Conservation (phyloP, 768 basidiomycete genomes). For the Trametes cubensis region DNA sequence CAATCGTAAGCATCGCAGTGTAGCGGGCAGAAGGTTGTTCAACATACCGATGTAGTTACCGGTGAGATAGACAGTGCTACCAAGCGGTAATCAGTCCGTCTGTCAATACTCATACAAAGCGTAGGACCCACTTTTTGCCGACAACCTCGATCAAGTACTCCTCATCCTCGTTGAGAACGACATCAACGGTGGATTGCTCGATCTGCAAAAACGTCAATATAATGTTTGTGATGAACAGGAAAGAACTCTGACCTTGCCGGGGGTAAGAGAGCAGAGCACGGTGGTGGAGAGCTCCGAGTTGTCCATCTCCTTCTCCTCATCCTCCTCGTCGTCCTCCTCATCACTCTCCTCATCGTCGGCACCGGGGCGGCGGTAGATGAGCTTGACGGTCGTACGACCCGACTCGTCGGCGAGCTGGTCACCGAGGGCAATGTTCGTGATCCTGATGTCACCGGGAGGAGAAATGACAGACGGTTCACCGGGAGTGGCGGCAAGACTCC, state of each 20-base stretch:
- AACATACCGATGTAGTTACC: slow-evolving; percentile 82
- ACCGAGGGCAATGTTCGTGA: slow-evolving; percentile 84
- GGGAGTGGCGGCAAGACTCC: slow-evolving; percentile 64
- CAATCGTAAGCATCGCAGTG: not conserved
- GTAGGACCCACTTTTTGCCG: slow-evolving; percentile 73
- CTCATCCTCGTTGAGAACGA: slow-evolving; percentile 68
- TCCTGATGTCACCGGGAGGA: slow-evolving; percentile 68
- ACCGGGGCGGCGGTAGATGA: slow-evolving; percentile 51
- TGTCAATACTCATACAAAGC: not conserved
- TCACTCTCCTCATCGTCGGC: slow-evolving; percentile 53
- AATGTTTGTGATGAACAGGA: not conserved
- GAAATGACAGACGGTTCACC: slow-evolving; percentile 59
- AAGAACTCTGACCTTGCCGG: slow-evolving; percentile 62
- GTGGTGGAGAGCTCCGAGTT: slow-evolving; percentile 43
- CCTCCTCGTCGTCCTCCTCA: slow-evolving; percentile 44
- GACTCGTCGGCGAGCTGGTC: slow-evolving; percentile 65
- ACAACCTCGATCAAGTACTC: slow-evolving; percentile 69
- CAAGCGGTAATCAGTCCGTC: not conserved
- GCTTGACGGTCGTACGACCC: slow-evolving; percentile 67
- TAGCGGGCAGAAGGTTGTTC: not conserved
- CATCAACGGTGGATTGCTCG: slow-evolving; percentile 72
- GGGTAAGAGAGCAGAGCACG: slow-evolving; percentile 77
- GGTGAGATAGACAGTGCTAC: slow-evolving; percentile 72
- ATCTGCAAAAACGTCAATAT: slow-evolving; percentile 47
- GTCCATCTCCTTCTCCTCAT: slow-evolving; percentile 44